Evolutionary conservation across 768 basidiomycete species (phyloP).

Genomic region (Tricholoma hemisulphureum): DNA sequence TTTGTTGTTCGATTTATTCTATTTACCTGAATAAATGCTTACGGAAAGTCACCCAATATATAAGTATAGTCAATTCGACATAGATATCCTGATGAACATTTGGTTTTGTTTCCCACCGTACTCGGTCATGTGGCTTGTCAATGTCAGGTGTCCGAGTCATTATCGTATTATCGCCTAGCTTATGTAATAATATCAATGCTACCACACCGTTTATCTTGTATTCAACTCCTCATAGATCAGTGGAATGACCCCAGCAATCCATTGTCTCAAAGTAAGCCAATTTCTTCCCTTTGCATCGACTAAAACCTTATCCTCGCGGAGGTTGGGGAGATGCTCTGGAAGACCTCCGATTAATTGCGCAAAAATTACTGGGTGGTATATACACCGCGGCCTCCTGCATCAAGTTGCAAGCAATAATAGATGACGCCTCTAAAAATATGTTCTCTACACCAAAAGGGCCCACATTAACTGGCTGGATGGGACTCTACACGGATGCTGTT

Average conservation of each 20-base stretch:
- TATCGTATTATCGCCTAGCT: too few species aligned
- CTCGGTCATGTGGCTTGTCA: too few species aligned
- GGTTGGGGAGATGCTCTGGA: background rate
- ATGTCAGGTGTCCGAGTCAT: too few species aligned
- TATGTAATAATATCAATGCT: background rate
- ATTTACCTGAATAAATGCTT: too few species aligned
- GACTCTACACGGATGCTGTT: slow-evolving; percentile 74
- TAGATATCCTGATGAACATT: too few species aligned
- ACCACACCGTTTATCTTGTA: background rate
- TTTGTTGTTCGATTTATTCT: too few species aligned
- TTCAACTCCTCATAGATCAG: background rate
- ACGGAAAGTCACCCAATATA: slow-evolving; percentile 10
- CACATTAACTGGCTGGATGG: slow-evolving; percentile 52
- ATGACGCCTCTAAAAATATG: slow-evolving; percentile 44
- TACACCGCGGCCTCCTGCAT: slow-evolving; percentile 5
- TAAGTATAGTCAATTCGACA: too few species aligned
- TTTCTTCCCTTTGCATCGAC: background rate
- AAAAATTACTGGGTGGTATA: slow-evolving; percentile 6
- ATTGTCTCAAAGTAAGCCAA: background rate
- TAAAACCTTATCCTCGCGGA: background rate
- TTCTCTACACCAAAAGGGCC: slow-evolving; percentile 33
- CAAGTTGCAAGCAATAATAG: slow-evolving; percentile 42
- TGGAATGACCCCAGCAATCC: background rate
- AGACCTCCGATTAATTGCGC: slow-evolving; percentile 9
- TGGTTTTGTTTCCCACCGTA: too few species aligned